Evolutionary conservation across 1,284 basidiomycete genomes (phyloP), one percentile per base, ranked within the genome.

Genomic region (Malassezia brasiliensis): DNA sequence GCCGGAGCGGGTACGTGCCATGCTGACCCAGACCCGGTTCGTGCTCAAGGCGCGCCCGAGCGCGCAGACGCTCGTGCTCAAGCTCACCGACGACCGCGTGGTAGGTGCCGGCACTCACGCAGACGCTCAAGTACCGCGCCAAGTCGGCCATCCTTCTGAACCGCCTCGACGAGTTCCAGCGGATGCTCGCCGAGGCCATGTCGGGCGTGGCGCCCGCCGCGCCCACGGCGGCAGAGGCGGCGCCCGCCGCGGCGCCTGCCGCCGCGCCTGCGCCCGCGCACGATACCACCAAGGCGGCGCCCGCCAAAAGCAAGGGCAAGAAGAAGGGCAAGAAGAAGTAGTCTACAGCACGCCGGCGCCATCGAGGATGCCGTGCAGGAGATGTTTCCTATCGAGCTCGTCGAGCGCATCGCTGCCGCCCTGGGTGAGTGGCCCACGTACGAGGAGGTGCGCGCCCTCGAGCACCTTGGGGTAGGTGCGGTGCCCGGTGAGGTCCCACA

Each of bases 91-190:
- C 20, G 34, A 48, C 47, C 32, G 19, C 25, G 28, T 9, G 30
- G 53, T 50, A 41, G 14, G 38, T 40, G 3, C 5, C 10, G 25
- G 25, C 30, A 1, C 53, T 48, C 5, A 48, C 47, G 15, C 53
- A 62, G 59, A 52, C 55, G 39, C 79, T 94, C 68, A 93, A 90
- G 76, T 94, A 90, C 81, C 89, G 89, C 76, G 90, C 90, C 2
- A 84, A 85, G 67, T 91, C 88, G 2, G 87, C 87, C 44, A 84
- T 91, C 72, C 90, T 88, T 77, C 83, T 96, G 62, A 91, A 93
- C 79, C 85, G 90, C 63, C 94, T 96, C 77, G 90, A 94, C 76
- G 80, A 84, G 5, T 81, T 96, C 62, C 93, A 90, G 72, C 80
- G 86, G 47, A 80, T 83, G 11, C 77, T 89, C 47, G 85, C 87